A percentile compares a stretch with the other conserved stretches of the same genome.
phyloP scores from a whole-genome alignment of 257 asterid species.

The Solanum virginianum region DNA sequence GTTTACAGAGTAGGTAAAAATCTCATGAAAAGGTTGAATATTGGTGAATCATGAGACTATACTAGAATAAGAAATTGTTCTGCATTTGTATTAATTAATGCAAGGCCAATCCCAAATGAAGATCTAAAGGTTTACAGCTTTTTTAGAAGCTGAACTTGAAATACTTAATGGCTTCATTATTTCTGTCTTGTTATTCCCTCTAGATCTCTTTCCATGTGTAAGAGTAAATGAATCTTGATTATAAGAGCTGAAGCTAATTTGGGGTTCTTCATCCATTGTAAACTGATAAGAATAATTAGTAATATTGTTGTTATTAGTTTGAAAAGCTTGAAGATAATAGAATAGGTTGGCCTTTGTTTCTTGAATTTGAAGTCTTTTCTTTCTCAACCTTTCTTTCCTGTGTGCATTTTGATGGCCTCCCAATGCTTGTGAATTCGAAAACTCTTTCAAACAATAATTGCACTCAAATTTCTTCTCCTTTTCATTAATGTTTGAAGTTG shows the following conservation, averaged over 20 bases:
- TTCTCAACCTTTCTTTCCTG: conserved; percentile 86
- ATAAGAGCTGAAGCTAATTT: conserved; percentile 38
- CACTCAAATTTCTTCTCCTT: conserved; percentile 56
- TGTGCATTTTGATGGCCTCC: conserved; percentile 98
- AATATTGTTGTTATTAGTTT: neutral
- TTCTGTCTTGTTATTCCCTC: conserved; percentile 1
- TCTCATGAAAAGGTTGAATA: neutral
- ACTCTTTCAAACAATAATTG: conserved; percentile 57
- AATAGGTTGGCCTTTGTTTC: conserved; percentile 58
- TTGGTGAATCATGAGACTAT: neutral
- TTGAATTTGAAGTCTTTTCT: conserved; percentile 64
- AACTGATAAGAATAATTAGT: conserved; percentile 9
- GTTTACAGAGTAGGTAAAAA: neutral
- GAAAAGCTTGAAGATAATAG: conserved; percentile 49
- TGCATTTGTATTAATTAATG: conserved; percentile 10
- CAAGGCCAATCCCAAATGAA: conserved; percentile 59
- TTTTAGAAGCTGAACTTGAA: conserved; percentile 19
- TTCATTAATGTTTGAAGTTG: conserved; percentile 24
- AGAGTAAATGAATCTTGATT: conserved; percentile 27
- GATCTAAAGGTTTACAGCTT: conserved; percentile 41
- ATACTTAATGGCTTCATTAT: conserved; percentile 4
- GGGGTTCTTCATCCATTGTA: conserved; percentile 30
- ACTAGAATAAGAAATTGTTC: neutral
- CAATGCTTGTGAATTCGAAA: conserved; percentile 75
- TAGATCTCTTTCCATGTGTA: conserved; percentile 14